Evolutionary conservation across 129 eudicot genomes (phyloP), one percentile per base, ranked within the genome.

Genomic region (Pittosporum tobira): DNA sequence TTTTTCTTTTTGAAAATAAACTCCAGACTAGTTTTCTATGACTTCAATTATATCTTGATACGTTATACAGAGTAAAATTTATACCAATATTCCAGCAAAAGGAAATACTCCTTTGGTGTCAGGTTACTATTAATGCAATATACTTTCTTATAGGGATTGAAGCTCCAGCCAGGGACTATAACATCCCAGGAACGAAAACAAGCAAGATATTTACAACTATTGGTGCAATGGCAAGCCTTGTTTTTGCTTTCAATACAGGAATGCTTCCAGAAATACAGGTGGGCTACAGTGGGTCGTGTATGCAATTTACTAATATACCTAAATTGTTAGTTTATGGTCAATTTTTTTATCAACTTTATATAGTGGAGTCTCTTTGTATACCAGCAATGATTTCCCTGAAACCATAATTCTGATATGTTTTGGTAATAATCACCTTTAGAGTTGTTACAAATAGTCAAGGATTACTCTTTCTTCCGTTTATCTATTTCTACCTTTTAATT

Each of bases 231-330:
- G 96, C 96, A 49, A 87, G 79, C 72, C 88, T 83, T 51, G 91
- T 87, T 66, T 91, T 91, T 70, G 79, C 94, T 13, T 86, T 86
- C 75, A 91, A 87, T 70, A 91, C 99, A 6, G 96, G 99, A 70
- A 93, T 93, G 99, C 91, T 93, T 44, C 99, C 99, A 18, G 99
- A 93, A 72, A 93, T 93, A 40, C 99, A 93, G 86, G 99, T 93
- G 36, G 0, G 26, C 45, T 54, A 2, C 45, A 56, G 20, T 56
- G 36, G n/a, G 12, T 9, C 31, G 16, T n/a, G 2, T 11, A 3
- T 31, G 61, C 10, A 22, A 56, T 30, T 6, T 12, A 34, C 7
- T 34, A 34, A 34, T 34, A 34, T 34, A 12, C 40, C 2, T 9
- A 6, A 13, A 28, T 30, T n/a, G n/a, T n/a, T n/a, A n/a, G n/a